Base-by-base conservation (phyloP, 495 filamentous ascomycete genomes). In the Terfezia claveryi region DNA sequence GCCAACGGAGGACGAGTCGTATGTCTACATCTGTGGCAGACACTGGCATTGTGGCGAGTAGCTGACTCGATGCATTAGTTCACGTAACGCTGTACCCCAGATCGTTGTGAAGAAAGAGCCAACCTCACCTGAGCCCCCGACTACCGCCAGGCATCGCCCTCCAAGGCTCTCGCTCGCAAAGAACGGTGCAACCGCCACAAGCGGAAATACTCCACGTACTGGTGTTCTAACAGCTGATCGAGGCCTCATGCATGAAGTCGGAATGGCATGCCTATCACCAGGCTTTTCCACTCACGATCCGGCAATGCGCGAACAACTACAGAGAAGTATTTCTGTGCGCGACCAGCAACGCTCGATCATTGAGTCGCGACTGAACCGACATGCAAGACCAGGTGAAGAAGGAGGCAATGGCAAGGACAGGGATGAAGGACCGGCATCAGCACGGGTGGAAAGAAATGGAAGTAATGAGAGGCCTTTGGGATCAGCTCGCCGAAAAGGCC, bases 91-190 rank as follows among this genome's bases (percentile, higher is more conserved):
- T 54, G 69, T 76, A 54, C 81, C 85, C 11, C 86, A 83, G 68
- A 89, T 95, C 57, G 78, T 93, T 58, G 87, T 98, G 44, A 96
- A 96, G 74, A 94, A 94, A 70, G 91, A 98, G 67, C 84, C 83
- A 36, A 81, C 84, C 8, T 87, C 87, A 27, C 91, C 91, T 5
- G 81, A 82, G 38, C 75, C 87, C 55, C 75, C 81, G 51, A 68
- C 75, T 16, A 76, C 78, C 54, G 73, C 79, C 23, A 77, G 91
- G 23, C 91, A 89, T 62, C 79, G 92, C 49, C 91, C 91, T 23
- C 80, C 84, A 57, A 86, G 82, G 66, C 74, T 98, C 54, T 88
- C 95, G 68, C 79, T 98, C 10, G 88, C 83, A 36, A 85, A 83
- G 7, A 32, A 32, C 2, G 77, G 74, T 58, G 68, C 72, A 53